These are phyloP conservation scores for Aurinia saxatilis DNA, from an alignment of 345 rosid species.

Conservation along the genomic window DNA sequence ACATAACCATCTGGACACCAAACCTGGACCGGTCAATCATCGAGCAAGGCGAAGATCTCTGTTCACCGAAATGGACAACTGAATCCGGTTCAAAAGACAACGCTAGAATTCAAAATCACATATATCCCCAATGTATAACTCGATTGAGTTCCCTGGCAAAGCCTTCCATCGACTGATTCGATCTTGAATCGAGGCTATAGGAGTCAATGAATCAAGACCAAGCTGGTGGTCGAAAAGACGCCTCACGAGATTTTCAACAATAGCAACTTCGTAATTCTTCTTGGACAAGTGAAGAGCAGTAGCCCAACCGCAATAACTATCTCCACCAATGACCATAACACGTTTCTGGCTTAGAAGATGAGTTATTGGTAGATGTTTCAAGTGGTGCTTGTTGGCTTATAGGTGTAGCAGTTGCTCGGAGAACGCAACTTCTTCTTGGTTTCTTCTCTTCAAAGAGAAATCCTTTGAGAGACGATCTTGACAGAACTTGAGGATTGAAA, in stretches of 20 bases:
- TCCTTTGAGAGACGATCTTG: slow-evolving; percentile 28
- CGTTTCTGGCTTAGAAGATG: slow-evolving; percentile 46
- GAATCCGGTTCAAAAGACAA: slow-evolving; percentile 85
- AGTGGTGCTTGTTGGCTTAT: slow-evolving; percentile 58
- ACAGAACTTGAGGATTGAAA: slow-evolving; percentile 23
- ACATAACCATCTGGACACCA: no score
- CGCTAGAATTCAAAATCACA: slow-evolving; percentile 92
- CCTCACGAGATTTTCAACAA: slow-evolving; percentile 77
- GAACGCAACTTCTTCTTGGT: slow-evolving; percentile 22
- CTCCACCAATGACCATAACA: slow-evolving; percentile 97
- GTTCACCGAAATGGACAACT: slow-evolving; percentile 93
- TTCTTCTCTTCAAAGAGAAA: slow-evolving; percentile 31
- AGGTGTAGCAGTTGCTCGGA: no score
- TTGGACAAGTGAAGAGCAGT: slow-evolving; percentile 90
- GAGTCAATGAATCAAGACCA: slow-evolving; percentile 84
- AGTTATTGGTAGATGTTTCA: slow-evolving; percentile 31
- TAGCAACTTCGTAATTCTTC: slow-evolving; percentile 75
- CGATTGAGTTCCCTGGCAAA: slow-evolving; percentile 74
- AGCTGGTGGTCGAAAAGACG: slow-evolving; percentile 93
- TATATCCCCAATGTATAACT: slow-evolving; percentile 75
- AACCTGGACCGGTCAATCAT: slow-evolving; percentile 92
- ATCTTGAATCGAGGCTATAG: slow-evolving; percentile 75
- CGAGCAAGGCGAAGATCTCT: slow-evolving; percentile 92
- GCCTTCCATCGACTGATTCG: slow-evolving; percentile 83
- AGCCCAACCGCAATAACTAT: slow-evolving; percentile 99